Percentiles rank a stretch among this genome's conserved stretches.
Conservation (phyloP, 352 stramenopile species). For the Plasmopara viticola region DNA sequence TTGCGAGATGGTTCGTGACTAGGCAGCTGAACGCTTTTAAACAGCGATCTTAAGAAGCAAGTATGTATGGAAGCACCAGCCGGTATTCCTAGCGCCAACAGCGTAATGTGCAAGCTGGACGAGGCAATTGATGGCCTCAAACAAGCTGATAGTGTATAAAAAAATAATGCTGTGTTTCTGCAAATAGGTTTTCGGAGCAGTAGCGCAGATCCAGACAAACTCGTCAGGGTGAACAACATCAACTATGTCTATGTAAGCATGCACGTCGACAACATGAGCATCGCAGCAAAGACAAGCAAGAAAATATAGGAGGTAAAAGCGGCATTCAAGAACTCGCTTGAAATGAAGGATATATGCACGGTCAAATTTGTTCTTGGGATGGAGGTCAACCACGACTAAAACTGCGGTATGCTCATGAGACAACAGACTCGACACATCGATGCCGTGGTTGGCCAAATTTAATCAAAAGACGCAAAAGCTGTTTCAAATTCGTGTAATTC, state of each 20-base stretch:
- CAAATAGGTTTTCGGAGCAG: background rate
- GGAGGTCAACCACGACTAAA: background rate
- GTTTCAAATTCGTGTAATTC: conserved; percentile 4
- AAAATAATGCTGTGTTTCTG: background rate
- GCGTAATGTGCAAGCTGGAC: background rate
- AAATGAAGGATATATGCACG: background rate
- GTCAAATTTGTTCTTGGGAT: background rate
- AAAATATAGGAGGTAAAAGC: background rate
- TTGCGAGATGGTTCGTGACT: background rate
- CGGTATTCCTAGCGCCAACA: background rate
- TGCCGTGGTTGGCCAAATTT: conserved; percentile 1
- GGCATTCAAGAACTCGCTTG: background rate
- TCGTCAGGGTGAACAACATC: background rate
- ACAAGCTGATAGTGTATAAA: background rate
- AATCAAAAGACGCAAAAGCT: conserved; percentile 4
- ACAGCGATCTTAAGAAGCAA: background rate
- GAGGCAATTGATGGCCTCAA: background rate
- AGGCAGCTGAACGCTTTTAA: background rate
- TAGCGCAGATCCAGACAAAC: background rate
- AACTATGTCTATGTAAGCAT: background rate
- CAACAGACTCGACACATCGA: background rate
- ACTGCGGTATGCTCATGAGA: background rate
- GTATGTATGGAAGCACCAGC: background rate
- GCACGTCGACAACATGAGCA: background rate
- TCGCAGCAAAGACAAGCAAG: background rate